phyloP scores from a whole-genome alignment of 2,329 filamentous ascomycete species.

The Xylariaceae sp. region DNA sequence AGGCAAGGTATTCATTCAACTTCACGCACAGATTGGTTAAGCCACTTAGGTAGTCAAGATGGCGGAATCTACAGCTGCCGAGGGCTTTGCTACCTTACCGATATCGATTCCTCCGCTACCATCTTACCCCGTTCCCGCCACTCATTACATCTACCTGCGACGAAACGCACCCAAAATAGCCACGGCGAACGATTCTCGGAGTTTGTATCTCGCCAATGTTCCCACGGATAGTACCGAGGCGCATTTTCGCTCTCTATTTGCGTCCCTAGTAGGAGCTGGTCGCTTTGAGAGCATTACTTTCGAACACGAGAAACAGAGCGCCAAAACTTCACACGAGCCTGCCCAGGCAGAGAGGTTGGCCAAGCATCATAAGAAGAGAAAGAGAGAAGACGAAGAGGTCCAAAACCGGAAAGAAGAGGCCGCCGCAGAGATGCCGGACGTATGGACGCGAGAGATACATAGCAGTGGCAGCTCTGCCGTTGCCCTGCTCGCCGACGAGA shows the following conservation, averaged over 20 bases:
- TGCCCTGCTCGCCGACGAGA: constrained; percentile 75
- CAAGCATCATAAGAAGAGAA: constrained; percentile 46
- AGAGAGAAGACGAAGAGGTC: constrained; percentile 35
- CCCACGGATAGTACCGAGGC: constrained; percentile 76
- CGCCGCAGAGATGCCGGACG: constrained; percentile 58
- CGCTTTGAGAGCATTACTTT: constrained; percentile 75
- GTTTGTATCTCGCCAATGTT: constrained; percentile 85
- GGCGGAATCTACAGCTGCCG: constrained; percentile 39
- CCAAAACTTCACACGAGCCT: constrained; percentile 40
- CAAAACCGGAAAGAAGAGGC: constrained; percentile 50
- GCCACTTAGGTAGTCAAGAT: constrained; percentile 22
- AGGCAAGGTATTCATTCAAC: not conserved
- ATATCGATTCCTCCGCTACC: constrained; percentile 60
- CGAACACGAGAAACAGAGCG: constrained; percentile 51
- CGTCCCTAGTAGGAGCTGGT: constrained; percentile 66
- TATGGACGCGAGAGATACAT: constrained; percentile 68
- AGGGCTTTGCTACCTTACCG: constrained; percentile 64
- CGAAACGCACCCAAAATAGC: constrained; percentile 75
- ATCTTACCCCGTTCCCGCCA: constrained; percentile 56
- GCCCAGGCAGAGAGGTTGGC: constrained; percentile 38
- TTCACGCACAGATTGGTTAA: not conserved
- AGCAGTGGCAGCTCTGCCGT: constrained; percentile 73
- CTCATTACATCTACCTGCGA: constrained; percentile 83
- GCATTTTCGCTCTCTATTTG: constrained; percentile 72
- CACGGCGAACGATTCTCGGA: constrained; percentile 66